Evolutionary conservation across 257 asterid genomes (phyloP).

Genomic region (Solanum bulbocastanum): DNA sequence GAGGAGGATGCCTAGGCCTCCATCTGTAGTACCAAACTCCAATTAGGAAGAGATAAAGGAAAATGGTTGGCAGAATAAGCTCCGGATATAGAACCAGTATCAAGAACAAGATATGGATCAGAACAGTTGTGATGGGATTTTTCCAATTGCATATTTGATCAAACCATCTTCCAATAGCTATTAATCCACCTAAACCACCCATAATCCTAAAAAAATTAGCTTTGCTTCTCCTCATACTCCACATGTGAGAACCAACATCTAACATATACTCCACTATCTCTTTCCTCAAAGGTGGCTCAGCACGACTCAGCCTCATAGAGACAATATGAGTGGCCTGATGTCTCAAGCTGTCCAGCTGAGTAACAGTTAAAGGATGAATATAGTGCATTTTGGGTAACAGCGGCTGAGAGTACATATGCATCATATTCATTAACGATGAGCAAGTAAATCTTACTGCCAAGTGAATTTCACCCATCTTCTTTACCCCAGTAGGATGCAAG

Average conservation of each 20-base stretch:
- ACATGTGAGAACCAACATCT: slow-evolving; percentile 3
- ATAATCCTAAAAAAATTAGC: slow-evolving; percentile 5
- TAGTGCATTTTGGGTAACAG: slow-evolving; percentile 13
- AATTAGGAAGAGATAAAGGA: slow-evolving; percentile 4
- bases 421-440: slow-evolving; percentile 5
- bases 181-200: background rate
- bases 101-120: slow-evolving; percentile 5
- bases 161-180: slow-evolving; percentile 4
- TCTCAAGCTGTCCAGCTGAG: background rate
- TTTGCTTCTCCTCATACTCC: slow-evolving; percentile 14
- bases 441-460: slow-evolving; percentile 7
- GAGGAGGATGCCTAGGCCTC: slow-evolving; percentile 12
- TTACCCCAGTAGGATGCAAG: slow-evolving; percentile 7
- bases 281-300: slow-evolving; percentile 12
- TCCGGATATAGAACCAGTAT: slow-evolving; percentile 3
- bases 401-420: slow-evolving; percentile 1
- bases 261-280: slow-evolving; percentile 11
- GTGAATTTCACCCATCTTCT: slow-evolving; percentile 14
- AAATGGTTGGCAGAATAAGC: slow-evolving; percentile 6
- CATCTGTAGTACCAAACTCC: slow-evolving; percentile 6
- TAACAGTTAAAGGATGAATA: background rate
- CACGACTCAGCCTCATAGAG: background rate
- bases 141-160: slow-evolving; percentile 7
- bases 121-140: slow-evolving; percentile 4
- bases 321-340: slow-evolving; percentile 7